Conservation (phyloP, 169 alveolate species). For the Perkinsus chesapeaki region DNA sequence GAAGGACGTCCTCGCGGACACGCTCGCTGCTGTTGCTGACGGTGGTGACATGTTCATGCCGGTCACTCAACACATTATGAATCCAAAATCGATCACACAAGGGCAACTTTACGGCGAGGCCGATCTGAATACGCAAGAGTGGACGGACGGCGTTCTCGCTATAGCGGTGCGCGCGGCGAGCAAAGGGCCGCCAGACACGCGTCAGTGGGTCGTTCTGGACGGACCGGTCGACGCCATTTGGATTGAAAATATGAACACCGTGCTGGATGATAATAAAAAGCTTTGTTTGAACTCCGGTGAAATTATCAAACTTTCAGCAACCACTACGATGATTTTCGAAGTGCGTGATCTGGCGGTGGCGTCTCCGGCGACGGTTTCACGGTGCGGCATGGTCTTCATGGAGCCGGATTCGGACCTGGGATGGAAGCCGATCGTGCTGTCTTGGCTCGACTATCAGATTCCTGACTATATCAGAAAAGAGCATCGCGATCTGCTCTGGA, state of each 20-base stretch:
- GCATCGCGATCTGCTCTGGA: conserved; percentile 19
- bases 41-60: conserved; percentile 44
- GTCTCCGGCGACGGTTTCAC: conserved; percentile 80
- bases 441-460: conserved; percentile 45
- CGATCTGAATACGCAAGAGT: conserved; percentile 73
- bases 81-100: conserved; percentile 75
- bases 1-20: conserved; percentile 50
- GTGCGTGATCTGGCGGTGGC: conserved; percentile 74
- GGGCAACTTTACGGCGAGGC: conserved; percentile 77
- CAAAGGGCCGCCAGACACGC: conserved; percentile 49
- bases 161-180: conserved; percentile 62
- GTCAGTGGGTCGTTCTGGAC: conserved; percentile 85
- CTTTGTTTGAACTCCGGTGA: conserved; percentile 77
- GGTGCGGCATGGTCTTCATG: conserved; percentile 78
- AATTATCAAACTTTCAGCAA: conserved; percentile 75
- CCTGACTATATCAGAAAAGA: conserved; percentile 39
- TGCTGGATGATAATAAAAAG: conserved; percentile 85
- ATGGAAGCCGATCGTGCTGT: conserved; percentile 62
- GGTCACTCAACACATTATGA: conserved; percentile 52
- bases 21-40: conserved; percentile 28
- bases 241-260: conserved; percentile 91
- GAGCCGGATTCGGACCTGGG: conserved; percentile 70
- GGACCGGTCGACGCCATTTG: conserved; percentile 94
- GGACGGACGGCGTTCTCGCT: conserved; percentile 80
- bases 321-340: conserved; percentile 80